These are phyloP conservation scores for Cinchona pubescens DNA, from an alignment of 257 asterid species.

Conservation along the genomic window DNA sequence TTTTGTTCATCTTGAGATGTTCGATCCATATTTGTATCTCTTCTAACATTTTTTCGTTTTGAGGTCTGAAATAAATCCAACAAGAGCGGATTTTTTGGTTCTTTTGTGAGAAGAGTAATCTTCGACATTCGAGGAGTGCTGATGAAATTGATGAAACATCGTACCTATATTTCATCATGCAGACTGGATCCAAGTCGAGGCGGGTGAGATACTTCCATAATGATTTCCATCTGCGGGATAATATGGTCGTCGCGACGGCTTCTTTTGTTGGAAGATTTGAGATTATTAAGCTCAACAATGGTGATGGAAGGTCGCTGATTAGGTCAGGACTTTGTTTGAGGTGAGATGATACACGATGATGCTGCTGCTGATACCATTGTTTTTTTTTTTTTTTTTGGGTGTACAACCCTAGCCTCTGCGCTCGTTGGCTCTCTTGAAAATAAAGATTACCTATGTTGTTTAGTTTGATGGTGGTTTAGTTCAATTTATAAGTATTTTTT, in stretches of 20 bases:
- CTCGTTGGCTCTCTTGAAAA: too few species aligned
- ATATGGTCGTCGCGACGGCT: background rate
- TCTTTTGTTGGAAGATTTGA: constrained; percentile 6
- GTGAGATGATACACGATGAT: too few species aligned
- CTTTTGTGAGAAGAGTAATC: background rate
- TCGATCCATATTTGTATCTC: background rate
- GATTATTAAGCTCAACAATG: background rate
- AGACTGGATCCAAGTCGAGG: background rate
- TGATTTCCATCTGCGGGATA: constrained; percentile 1
- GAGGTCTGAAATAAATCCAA: background rate
- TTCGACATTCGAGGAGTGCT: too few species aligned
- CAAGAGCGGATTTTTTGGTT: background rate
- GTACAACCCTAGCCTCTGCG: too few species aligned
- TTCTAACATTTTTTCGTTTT: background rate
- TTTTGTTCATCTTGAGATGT: background rate
- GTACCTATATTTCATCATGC: too few species aligned
- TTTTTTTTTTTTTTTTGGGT: too few species aligned
- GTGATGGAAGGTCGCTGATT: constrained; percentile 2
- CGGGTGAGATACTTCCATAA: background rate
- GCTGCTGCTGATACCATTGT: too few species aligned
- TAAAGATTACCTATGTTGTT: too few species aligned
- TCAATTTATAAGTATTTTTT: too few species aligned
- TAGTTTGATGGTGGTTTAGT: too few species aligned
- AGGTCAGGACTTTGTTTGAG: too few species aligned
- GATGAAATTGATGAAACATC: background rate